Percentiles rank a stretch among this genome's conserved stretches.
Conservation (phyloP, 805 yeast genomes). For the Sungouiella thailandica region DNA sequence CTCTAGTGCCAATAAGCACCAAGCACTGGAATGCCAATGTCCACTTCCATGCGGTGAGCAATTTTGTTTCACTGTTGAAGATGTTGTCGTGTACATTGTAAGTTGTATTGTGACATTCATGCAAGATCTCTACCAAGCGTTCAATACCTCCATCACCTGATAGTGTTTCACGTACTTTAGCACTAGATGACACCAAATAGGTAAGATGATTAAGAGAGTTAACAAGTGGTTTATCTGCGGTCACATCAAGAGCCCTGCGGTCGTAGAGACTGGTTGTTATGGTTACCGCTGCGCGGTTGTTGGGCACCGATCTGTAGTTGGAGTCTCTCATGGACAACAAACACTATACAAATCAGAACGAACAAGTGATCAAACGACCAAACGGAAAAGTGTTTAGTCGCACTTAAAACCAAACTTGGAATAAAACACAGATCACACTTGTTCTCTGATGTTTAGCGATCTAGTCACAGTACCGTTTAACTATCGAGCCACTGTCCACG, state of each 20-base stretch:
- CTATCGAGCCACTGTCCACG: too few species aligned
- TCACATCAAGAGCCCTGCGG: constrained; percentile 86
- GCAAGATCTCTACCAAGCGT: constrained; percentile 76
- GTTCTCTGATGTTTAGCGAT: too few species aligned
- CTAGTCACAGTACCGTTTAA: too few species aligned
- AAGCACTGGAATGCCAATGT: constrained; percentile 89
- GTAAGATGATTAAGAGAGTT: constrained; percentile 89
- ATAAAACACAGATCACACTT: background rate
- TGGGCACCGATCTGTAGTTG: constrained; percentile 70
- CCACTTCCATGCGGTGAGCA: constrained; percentile 95
- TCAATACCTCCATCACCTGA: constrained; percentile 90
- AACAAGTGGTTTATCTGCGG: constrained; percentile 84
- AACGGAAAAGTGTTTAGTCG: background rate
- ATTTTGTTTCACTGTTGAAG: constrained; percentile 36
- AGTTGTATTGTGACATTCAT: constrained; percentile 59
- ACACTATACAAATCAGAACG: background rate
- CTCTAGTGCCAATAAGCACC: constrained; percentile 87
- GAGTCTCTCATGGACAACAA: constrained; percentile 68
- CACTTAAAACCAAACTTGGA: background rate
- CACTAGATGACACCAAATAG: constrained; percentile 77
- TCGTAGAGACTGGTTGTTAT: constrained; percentile 88
- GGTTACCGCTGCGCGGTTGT: constrained; percentile 88
- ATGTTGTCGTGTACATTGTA: constrained; percentile 26
- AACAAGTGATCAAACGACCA: background rate
- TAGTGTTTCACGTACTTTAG: constrained; percentile 86